A percentile compares a stretch with the other conserved stretches of the same genome.
phyloP scores from a whole-genome alignment of 345 rosid genomes.

The Populus ilicifolia region DNA sequence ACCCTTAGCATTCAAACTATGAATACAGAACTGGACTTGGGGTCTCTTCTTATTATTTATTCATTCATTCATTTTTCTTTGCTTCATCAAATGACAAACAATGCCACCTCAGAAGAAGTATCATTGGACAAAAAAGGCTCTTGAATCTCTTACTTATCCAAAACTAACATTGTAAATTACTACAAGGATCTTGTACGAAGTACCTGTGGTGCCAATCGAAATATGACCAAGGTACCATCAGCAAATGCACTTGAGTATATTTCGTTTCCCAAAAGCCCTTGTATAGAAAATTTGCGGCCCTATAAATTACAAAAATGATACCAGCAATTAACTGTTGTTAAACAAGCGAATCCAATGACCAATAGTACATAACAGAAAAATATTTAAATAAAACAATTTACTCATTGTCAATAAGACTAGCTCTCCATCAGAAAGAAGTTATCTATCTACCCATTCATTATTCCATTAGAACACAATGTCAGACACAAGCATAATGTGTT shows the following conservation, averaged over 20 bases:
- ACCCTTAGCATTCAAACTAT: no score
- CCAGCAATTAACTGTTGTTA: neutral
- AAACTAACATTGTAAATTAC: neutral
- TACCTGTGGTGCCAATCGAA: conserved; percentile 95
- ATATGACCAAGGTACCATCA: conserved; percentile 79
- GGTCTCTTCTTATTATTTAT: neutral
- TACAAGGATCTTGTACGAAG: neutral
- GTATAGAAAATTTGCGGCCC: conserved; percentile 84
- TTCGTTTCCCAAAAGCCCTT: conserved; percentile 78
- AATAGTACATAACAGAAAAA: neutral
- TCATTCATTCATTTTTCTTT: neutral
- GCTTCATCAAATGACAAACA: neutral
- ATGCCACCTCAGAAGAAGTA: neutral
- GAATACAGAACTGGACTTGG: neutral
- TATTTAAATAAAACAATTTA: neutral
- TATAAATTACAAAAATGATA: conserved; percentile 17
- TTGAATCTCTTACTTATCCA: neutral
- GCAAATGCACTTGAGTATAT: conserved; percentile 43
- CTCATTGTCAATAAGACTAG: neutral
- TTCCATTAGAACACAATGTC: neutral
- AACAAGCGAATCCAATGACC: conserved; percentile 1
- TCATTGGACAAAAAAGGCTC: neutral
- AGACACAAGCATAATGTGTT: neutral
- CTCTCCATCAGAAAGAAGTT: neutral
- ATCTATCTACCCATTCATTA: neutral